phyloP scores from a whole-genome alignment of 192 early-diverging fungal genomes.

The Diversispora epigaea region DNA sequence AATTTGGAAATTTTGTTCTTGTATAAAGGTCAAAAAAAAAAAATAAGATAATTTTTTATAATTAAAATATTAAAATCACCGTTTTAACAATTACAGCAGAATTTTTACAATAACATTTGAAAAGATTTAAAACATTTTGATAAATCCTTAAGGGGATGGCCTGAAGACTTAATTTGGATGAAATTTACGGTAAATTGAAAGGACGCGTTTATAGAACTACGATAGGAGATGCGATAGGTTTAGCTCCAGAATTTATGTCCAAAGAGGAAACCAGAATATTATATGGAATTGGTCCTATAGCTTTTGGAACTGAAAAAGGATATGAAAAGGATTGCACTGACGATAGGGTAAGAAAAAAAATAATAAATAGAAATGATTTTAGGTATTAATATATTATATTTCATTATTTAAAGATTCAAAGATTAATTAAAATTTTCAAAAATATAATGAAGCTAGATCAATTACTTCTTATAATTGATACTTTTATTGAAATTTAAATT shows the following conservation, averaged over 20 bases:
- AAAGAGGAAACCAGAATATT: slow-evolving; percentile 38
- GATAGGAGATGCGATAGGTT: slow-evolving; percentile 61
- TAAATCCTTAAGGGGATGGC: background rate
- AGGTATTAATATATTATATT: background rate
- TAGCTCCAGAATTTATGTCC: slow-evolving; percentile 64
- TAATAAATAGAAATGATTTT: background rate
- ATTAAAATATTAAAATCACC: no score
- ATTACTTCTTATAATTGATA: slow-evolving; percentile 53
- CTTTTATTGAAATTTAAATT: slow-evolving; percentile 50
- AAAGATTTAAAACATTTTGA: background rate
- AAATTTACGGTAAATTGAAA: background rate
- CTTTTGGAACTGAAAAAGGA: slow-evolving; percentile 53
- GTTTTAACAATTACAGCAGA: no score
- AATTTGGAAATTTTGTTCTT: no score
- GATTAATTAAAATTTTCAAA: slow-evolving; percentile 10
- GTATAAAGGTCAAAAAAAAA: no score
- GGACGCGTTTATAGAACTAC: slow-evolving; percentile 43
- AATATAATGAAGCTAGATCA: slow-evolving; percentile 59
- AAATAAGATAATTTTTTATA: no score
- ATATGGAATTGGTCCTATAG: slow-evolving; percentile 61
- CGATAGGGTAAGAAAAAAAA: slow-evolving; percentile 32
- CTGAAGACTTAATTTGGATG: background rate
- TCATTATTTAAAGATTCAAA: slow-evolving; percentile 11
- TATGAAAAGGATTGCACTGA: slow-evolving; percentile 50
- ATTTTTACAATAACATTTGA: no score